Evolutionary conservation across 2,329 filamentous ascomycete genomes (phyloP), one percentile per base, ranked within the genome.

Genomic region (Sarocladium kiliense): DNA sequence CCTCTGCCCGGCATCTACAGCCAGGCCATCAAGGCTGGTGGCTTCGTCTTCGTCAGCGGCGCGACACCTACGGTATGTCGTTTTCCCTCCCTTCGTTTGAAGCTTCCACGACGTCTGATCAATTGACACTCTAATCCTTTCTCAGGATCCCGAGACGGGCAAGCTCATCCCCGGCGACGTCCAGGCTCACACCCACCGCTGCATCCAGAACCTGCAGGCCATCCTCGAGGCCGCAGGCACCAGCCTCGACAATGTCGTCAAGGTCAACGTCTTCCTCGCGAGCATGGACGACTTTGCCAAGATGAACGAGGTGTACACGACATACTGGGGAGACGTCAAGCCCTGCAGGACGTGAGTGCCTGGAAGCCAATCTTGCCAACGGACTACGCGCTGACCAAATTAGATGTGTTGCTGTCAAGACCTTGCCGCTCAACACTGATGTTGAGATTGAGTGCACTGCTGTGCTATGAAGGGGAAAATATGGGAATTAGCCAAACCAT

Each of bases 281-380:
- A 78, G 85, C 66, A 90, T 91, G 86, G 82, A 79, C 59, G 78
- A 90, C 70, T 91, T 91, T 66, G 80, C 77, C 34, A 82, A 86
- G 68, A 89, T 91, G 85, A 91, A 91, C 71, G 79, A 79, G 63
- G 79, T 86, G 50, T 91, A 89, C 65, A 81, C 80, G 66, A 82
- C 86, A 69, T 87, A 84, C 75, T 91, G 89, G 73, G 74, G 71
- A 19, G 71, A 76, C 9, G 66, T 74, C 30, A 77, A 77, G 65
- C 75, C 75, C 11, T 73, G 67, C 59, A 67, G 72, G 56, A 74
- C 73, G 73, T 74, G 61, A 63, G 71, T 61, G 26, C 3, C 56
- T 36, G n/a, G n/a, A n/a, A n/a, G n/a, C 54, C 18, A 1, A 5
- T 19, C 1, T 14, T 27, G 42, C 21, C 21, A 5, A 32, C 30